A percentile compares a stretch with the other conserved stretches of the same genome.
Conservation (phyloP, 768 basidiomycete genomes). For the Infundibulicybe gibba region DNA sequence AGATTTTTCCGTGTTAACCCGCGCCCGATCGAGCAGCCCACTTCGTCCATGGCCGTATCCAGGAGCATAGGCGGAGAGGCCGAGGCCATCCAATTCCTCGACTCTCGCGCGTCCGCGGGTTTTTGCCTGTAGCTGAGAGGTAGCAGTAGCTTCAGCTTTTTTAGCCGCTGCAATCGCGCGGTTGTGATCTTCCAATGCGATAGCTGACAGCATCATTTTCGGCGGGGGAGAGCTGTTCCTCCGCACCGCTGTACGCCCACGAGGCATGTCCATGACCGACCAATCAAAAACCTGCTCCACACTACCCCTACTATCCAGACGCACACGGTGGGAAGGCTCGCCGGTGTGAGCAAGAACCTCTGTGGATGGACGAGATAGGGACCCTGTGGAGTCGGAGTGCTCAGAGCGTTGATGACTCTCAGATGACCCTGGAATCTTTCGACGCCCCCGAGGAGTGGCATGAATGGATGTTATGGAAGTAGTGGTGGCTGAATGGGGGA, state of each 20-base stretch:
- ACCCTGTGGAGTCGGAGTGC: conserved; percentile 27
- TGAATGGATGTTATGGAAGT: conserved; percentile 25
- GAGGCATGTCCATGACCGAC: conserved; percentile 34
- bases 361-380: conserved; percentile 36
- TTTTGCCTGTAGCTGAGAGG: conserved; percentile 24
- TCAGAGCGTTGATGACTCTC: conserved; percentile 26
- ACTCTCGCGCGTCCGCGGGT: conserved; percentile 52
- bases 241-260: conserved; percentile 48
- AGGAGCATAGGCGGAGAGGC: conserved; percentile 43
- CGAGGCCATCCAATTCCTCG: conserved; percentile 47
- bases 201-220: conserved; percentile 36
- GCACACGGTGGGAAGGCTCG: conserved; percentile 9
- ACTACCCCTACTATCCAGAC: conserved; percentile 15
- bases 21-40: conserved; percentile 48
- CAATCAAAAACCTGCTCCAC: conserved; percentile 46
- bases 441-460: conserved; percentile 52
- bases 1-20: conserved; percentile 7
- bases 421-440: conserved; percentile 32
- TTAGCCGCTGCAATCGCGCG: conserved; percentile 19
- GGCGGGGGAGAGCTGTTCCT: conserved; percentile 59
- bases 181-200: conserved; percentile 22
- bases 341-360: conserved; percentile 9
- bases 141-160: conserved; percentile 17
- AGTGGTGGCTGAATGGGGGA: conserved; percentile 15
- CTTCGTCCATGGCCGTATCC: conserved; percentile 65